phyloP scores from a whole-genome alignment of 148 eudicot genomes.

The Chenopodium suecicum region DNA sequence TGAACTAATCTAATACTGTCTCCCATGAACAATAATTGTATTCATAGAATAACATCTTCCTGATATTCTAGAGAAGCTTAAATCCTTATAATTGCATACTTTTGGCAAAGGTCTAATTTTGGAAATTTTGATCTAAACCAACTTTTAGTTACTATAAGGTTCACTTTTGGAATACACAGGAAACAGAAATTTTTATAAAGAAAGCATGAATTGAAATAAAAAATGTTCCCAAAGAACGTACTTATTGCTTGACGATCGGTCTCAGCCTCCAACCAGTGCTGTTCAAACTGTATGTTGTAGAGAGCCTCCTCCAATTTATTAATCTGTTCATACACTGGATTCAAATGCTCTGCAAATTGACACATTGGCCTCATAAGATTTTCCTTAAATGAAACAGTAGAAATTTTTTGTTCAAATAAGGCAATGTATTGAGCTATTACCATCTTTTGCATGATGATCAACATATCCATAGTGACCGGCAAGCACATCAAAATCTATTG shows the following conservation, averaged over 20 bases:
- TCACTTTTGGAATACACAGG: not conserved
- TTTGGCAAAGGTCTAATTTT: too few relatives aligned
- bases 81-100: not conserved
- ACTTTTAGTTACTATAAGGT: not conserved
- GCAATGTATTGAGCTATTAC: slow-evolving; percentile 28
- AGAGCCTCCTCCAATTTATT: slow-evolving; percentile 69
- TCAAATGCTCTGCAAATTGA: slow-evolving; percentile 60
- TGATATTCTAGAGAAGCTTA: not conserved
- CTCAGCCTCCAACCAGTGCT: slow-evolving; percentile 89
- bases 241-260: slow-evolving; percentile 76
- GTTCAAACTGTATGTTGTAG: slow-evolving; percentile 81
- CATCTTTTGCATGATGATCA: slow-evolving; percentile 77
- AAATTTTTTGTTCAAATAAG: not conserved
- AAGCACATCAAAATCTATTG: slow-evolving; percentile 73
- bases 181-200: not conserved
- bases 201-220: not conserved
- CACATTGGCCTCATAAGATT: not conserved
- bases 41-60: not conserved
- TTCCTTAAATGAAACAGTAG: not conserved
- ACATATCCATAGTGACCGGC: slow-evolving; percentile 51
- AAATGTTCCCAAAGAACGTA: slow-evolving; percentile 21
- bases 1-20: too few relatives aligned
- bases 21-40: not conserved
- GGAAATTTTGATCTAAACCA: not conserved
- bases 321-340: slow-evolving; percentile 72